Evolutionary conservation across 495 filamentous ascomycete genomes (phyloP).

Genomic region (Tuber microsphaerosporum): DNA sequence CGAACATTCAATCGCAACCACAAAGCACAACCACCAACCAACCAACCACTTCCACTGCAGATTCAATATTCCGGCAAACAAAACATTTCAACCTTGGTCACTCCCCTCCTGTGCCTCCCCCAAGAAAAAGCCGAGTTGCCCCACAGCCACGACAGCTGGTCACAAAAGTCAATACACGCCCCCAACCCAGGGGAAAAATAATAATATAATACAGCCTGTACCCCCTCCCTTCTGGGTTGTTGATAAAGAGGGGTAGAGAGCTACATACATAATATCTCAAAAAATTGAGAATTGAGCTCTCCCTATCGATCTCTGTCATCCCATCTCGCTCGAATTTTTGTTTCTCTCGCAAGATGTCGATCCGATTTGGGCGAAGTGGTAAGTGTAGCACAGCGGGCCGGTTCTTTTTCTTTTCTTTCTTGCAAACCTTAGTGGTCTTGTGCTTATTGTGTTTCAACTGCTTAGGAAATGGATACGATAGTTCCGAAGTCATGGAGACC

Average conservation of each 20-base stretch:
- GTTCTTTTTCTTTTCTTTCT: background rate
- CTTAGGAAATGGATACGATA: conserved; percentile 39
- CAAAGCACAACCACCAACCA: background rate
- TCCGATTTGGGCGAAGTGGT: conserved; percentile 42
- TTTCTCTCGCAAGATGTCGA: conserved; percentile 31
- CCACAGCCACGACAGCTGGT: background rate
- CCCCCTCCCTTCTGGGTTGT: background rate
- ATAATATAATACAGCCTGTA: background rate
- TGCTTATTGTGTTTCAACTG: conserved; percentile 16
- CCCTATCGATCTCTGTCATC: background rate
- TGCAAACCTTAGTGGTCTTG: background rate
- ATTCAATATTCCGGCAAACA: background rate
- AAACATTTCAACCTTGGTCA: background rate
- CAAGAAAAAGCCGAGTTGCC: background rate
- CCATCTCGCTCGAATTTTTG: background rate
- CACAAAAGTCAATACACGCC: background rate
- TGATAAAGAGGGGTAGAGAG: background rate
- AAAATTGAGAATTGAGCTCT: background rate
- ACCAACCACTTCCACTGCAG: background rate
- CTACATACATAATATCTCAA: background rate
- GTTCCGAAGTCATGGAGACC: conserved; percentile 41
- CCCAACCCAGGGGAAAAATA: background rate
- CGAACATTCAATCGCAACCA: background rate
- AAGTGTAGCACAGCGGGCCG: background rate
- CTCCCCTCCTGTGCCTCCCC: background rate